These are phyloP conservation scores for Linnemannia hyalina DNA, from an alignment of 192 early-diverging fungal species.

Conservation along the genomic window DNA sequence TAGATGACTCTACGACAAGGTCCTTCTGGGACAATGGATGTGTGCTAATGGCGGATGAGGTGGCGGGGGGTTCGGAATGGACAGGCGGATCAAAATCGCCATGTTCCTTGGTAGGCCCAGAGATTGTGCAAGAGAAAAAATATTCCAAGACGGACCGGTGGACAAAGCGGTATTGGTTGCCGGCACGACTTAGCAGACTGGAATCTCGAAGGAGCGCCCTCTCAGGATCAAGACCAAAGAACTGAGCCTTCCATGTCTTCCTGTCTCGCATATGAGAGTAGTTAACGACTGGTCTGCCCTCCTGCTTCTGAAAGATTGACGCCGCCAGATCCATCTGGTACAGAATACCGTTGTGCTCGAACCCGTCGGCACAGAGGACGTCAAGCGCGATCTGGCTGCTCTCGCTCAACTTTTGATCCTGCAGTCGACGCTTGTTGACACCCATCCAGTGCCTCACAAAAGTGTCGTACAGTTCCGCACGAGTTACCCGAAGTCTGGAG, in stretches of 20 bases:
- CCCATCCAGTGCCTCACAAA: constrained; percentile 8
- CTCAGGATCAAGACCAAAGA: neutral
- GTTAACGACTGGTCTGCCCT: neutral
- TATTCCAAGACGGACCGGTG: neutral
- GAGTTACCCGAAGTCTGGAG: neutral
- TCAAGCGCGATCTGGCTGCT: neutral
- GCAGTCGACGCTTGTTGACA: neutral
- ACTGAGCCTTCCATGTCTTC: neutral
- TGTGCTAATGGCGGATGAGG: no score
- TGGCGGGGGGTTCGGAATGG: no score
- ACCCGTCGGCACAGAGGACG: neutral
- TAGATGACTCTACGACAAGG: neutral
- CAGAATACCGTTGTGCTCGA: neutral
- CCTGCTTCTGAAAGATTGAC: neutral
- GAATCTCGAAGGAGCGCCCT: no score
- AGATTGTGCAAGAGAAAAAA: neutral
- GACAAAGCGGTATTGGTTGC: neutral
- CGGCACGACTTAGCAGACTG: neutral
- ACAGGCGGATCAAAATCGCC: no score
- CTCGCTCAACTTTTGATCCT: neutral
- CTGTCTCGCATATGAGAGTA: neutral
- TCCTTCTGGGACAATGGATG: neutral
- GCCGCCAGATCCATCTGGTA: neutral
- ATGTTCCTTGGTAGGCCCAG: neutral
- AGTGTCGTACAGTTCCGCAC: neutral